Conservation (phyloP, 2,329 filamentous ascomycete genomes). For the Triangularia verruculosa region DNA sequence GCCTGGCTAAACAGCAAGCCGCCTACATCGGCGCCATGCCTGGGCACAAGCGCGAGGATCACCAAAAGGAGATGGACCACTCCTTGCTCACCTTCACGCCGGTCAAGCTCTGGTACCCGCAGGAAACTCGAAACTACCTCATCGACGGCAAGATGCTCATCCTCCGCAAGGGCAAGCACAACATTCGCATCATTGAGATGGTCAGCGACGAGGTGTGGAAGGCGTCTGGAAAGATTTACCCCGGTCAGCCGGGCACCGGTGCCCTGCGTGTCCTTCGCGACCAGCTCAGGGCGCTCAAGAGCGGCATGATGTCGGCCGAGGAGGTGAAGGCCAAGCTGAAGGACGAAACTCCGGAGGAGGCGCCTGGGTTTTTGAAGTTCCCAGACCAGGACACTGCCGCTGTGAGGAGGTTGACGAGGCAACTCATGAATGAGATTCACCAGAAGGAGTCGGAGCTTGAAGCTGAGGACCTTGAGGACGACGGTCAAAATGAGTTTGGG, state of each 20-base stretch:
- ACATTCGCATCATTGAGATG: constrained; percentile 59
- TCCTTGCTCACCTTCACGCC: constrained; percentile 57
- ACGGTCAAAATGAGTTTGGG: background rate
- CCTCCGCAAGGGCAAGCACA: constrained; percentile 62
- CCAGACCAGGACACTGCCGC: background rate
- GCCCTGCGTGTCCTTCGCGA: constrained; percentile 42
- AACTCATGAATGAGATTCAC: background rate
- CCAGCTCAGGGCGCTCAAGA: constrained; percentile 35
- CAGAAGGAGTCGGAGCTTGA: constrained; percentile 1
- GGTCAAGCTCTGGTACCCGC: constrained; percentile 56
- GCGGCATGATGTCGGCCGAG: constrained; percentile 28
- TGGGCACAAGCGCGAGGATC: constrained; percentile 32
- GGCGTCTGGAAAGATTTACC: constrained; percentile 48
- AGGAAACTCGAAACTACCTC: constrained; percentile 58
- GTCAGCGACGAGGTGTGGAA: constrained; percentile 55
- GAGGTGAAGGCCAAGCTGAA: constrained; percentile 29
- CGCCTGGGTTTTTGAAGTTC: background rate
- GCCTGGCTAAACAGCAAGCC: constrained; percentile 52
- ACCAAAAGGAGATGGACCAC: constrained; percentile 24
- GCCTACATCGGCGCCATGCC: constrained; percentile 59
- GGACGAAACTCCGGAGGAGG: background rate
- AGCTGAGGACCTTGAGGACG: background rate
- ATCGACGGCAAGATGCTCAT: constrained; percentile 59
- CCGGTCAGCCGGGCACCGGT: constrained; percentile 52
- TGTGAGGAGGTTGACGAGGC: constrained; percentile 7